These are phyloP conservation scores for Yamadazyma endophytica DNA, from an alignment of 805 yeast genomes.

Conservation along the genomic window DNA sequence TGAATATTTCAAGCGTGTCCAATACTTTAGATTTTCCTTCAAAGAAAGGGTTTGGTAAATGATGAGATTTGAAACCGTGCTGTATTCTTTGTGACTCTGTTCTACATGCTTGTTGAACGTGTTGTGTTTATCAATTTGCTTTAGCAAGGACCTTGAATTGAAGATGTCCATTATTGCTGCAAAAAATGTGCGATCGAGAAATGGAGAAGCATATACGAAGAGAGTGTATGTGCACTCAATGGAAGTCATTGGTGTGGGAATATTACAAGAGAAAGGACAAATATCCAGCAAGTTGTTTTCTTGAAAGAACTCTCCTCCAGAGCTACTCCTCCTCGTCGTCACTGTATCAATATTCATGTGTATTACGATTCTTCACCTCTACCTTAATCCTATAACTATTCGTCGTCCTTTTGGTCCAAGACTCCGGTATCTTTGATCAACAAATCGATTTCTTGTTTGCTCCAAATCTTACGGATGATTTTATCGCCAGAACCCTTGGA, in stretches of 20 bases:
- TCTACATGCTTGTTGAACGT: constrained; percentile 5
- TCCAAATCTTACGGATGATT: constrained; percentile 71
- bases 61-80: constrained; percentile 24
- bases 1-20: constrained; percentile 27
- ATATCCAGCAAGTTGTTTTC: no score
- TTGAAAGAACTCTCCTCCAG: no score
- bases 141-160: constrained; percentile 7
- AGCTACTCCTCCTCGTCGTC: no score
- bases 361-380: no score
- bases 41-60: constrained; percentile 30
- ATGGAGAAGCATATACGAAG: no score
- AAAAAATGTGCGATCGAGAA: no score
- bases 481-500: constrained; percentile 44
- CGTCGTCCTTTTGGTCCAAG: constrained; percentile 40
- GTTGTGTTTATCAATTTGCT: constrained; percentile 26
- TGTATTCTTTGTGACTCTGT: constrained; percentile 1
- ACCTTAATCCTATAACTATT: constrained; percentile 13
- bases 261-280: no score
- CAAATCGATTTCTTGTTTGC: constrained; percentile 68
- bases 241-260: no score
- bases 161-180: constrained; percentile 11
- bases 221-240: no score
- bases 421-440: constrained; percentile 72
- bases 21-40: constrained; percentile 30
- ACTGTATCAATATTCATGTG: no score